Percentiles rank a stretch among this genome's conserved stretches.
These are phyloP conservation scores for Retiboletus flavoniger DNA, from an alignment of 1,284 basidiomycete species.

Conservation along the genomic window DNA sequence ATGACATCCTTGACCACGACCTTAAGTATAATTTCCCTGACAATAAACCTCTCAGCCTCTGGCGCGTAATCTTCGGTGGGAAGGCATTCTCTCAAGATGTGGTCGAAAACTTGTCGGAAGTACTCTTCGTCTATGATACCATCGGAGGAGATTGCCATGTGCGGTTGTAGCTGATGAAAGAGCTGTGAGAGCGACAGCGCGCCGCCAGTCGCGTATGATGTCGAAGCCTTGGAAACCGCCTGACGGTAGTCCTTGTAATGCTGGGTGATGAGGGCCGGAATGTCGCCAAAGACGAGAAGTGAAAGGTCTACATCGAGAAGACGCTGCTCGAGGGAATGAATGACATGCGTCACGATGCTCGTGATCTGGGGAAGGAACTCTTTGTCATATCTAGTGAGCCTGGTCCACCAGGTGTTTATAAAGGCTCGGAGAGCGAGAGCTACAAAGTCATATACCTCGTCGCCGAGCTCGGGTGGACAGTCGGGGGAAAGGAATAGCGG, in stretches of 20 bases:
- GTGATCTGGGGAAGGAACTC: constrained; percentile 75
- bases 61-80: constrained; percentile 73
- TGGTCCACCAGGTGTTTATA: constrained; percentile 80
- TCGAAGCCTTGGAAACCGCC: constrained; percentile 57
- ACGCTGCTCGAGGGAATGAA: constrained; percentile 61
- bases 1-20: constrained; percentile 65
- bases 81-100: constrained; percentile 63
- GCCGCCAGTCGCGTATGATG: constrained; percentile 67
- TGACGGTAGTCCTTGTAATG: constrained; percentile 75
- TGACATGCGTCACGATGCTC: constrained; percentile 53
- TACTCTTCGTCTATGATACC: constrained; percentile 71
- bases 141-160: constrained; percentile 69
- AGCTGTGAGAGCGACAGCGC: constrained; percentile 58
- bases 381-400: constrained; percentile 77
- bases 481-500: constrained; percentile 47
- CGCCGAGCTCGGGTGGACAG: constrained; percentile 54
- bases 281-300: constrained; percentile 55
- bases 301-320: constrained; percentile 54
- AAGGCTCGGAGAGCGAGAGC: constrained; percentile 74
- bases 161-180: constrained; percentile 76
- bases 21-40: constrained; percentile 76
- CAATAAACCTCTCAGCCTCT: constrained; percentile 72
- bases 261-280: constrained; percentile 64
- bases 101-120: constrained; percentile 71
- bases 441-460: constrained; percentile 74